Base-by-base conservation (phyloP, 2,329 filamentous ascomycete genomes). In the Aspergillus aculeatus region DNA sequence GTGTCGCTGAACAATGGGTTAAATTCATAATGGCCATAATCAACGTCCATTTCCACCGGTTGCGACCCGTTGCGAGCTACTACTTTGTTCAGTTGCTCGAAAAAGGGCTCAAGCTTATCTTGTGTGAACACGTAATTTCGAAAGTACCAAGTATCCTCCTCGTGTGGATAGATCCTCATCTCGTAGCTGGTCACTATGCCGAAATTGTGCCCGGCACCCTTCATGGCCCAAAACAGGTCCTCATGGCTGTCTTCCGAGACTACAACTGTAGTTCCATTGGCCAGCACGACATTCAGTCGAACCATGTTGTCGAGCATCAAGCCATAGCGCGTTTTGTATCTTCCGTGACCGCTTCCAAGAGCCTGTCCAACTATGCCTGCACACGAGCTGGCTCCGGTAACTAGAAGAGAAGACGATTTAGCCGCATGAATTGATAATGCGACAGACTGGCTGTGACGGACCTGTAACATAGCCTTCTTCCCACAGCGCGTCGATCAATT, bases 141-240 rank as follows among this genome's bases (percentile, higher is more conserved):
- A 32, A 26, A 54, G 16, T 54, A 23, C 53, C 44, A 55, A n/a
- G 38, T 21, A 14, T 26, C 19, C 6, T n/a, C 11, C 23, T 31
- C 29, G 5, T 10, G 16, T 4, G 38, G 38, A 26, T 31, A 31
- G 5, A 55, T 48, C 21, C 32, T 55, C 38, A 47, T 29, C n/a
- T 32, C 23, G n/a, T 11, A 47, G 24, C 38, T 48, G 5, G 41
- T 32, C 32, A 55, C 53, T 4, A 84, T 75, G 29, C 82, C 82
- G 60, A 84, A 84, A 68, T 83, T 84, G 57, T 83, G 79, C 1
- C 82, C 82, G 4, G 82, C 82, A 4, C 82, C 82, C 55, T 73
- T 71, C 62, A 84, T 74, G 0, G 72, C 82, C 82, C 82, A 85
- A 63, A 75, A 84, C 2, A 84, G 73, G 29, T 84, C 81, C 0